These are phyloP conservation scores for Ceratobasidium sp. DNA, from an alignment of 1,284 basidiomycete species.

Conservation along the genomic window DNA sequence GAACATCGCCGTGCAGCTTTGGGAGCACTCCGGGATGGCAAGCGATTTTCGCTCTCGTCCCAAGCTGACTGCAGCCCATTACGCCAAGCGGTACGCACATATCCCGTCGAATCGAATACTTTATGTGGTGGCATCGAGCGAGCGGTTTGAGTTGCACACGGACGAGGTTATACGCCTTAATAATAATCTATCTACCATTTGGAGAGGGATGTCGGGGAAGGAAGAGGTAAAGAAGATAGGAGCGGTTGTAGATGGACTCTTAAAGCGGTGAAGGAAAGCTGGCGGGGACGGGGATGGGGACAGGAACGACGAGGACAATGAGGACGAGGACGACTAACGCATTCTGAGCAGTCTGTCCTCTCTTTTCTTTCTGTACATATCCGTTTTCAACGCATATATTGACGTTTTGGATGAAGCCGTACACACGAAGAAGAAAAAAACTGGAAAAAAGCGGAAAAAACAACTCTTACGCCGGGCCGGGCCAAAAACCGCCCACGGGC, in stretches of 20 bases:
- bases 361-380: not conserved
- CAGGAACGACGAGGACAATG: not conserved
- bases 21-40: slow-evolving; percentile 1
- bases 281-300: too few relatives aligned
- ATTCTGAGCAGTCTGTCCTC: not conserved
- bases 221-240: not conserved
- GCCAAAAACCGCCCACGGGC: not conserved
- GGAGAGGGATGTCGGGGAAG: not conserved
- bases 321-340: not conserved
- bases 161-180: not conserved
- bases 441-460: not conserved
- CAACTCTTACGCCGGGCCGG: not conserved
- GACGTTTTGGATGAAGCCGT: not conserved
- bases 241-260: not conserved
- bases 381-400: not conserved
- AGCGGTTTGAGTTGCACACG: not conserved
- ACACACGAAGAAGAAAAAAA: not conserved
- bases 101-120: not conserved
- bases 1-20: not conserved
- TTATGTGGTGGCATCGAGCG: not conserved
- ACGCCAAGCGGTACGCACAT: not conserved
- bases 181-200: not conserved
- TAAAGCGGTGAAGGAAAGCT: not conserved
- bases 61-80: not conserved
- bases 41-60: not conserved